These are phyloP conservation scores for Mucor racemosus DNA, from an alignment of 371 early-diverging fungal species.

Conservation along the genomic window DNA sequence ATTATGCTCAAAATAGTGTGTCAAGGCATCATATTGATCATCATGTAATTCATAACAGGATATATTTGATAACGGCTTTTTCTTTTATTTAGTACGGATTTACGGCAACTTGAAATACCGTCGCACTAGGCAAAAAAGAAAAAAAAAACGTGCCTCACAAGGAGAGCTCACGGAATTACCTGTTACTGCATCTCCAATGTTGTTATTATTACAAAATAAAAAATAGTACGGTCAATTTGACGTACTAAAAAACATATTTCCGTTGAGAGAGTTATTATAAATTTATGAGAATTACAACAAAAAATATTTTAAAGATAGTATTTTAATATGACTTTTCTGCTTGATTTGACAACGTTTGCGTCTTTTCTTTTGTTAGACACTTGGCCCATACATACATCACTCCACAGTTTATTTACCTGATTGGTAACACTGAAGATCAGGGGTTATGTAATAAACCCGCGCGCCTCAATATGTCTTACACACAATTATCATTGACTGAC, in stretches of 20 bases:
- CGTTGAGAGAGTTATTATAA: neutral
- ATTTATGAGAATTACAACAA: too few relatives aligned
- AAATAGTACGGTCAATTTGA: neutral
- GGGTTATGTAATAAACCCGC: constrained; percentile 8
- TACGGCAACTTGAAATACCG: neutral
- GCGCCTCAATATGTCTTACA: neutral
- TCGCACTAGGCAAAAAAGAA: neutral
- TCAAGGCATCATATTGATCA: too few relatives aligned
- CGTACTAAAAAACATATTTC: neutral
- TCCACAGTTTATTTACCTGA: neutral
- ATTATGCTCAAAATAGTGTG: too few relatives aligned
- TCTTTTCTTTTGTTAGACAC: neutral
- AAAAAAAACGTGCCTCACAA: neutral
- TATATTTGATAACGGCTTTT: too few relatives aligned
- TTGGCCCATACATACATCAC: neutral
- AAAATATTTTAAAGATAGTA: too few relatives aligned
- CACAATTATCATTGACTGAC: neutral
- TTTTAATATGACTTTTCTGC: too few relatives aligned
- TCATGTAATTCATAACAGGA: too few relatives aligned
- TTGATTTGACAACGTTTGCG: too few relatives aligned
- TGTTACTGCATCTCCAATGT: constrained; percentile 2
- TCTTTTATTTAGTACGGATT: too few relatives aligned
- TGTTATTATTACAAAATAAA: neutral
- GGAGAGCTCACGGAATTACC: neutral
- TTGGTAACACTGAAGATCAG: constrained; percentile 8